Base-by-base conservation (phyloP, 2,329 filamentous ascomycete genomes). In the Hypoxylon sp. region DNA sequence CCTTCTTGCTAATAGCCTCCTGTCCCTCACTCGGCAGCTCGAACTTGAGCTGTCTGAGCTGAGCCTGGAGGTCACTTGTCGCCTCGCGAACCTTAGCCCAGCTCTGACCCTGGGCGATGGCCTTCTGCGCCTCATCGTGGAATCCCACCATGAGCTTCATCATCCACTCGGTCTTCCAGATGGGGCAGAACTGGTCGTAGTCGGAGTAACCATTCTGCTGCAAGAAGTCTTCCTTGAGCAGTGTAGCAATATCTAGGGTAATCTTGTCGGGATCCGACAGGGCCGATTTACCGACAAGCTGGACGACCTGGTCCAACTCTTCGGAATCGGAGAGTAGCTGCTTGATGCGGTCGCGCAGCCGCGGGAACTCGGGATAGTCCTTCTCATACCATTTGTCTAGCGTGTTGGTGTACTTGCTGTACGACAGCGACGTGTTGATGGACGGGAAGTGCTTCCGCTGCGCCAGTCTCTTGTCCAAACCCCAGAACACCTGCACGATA, bases 121-220 rank as follows among this genome's bases (percentile, higher is more conserved):
- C 94, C 89, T 98, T 98, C 81, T 98, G 95, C 25, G 94, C 91
- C 85, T 99, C 96, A 77, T 99, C 97, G 80, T 98, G 94, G 89
- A 95, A 99, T 65, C 91, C 93, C 86, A 99, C 93, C 90, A 99
- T 98, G 72, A 94, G 92, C 89, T 97, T 98, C 96, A 99, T 99
- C 96, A 99, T 98, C 91, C 96, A 99, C 81, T 97, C 92, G 0
- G 96, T 99, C 91, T 99, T 99, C 96, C 96, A 99, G 78, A 99
- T 89, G 55, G 96, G 96, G 80, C 96, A 99, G 90, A 97, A 99
- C 84, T 98, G 95, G 80, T 99, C 96, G 81, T 99, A 98, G 82
- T 98, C 94, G 74, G 92, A 96, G 89, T 99, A 99, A 71, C 96
- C 96, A 84, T 99, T 99, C 82, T 99, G 96, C 84, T 99, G 96